phyloP scores from a whole-genome alignment of 2,329 filamentous ascomycete species.

The Podosphaera aphanis region DNA sequence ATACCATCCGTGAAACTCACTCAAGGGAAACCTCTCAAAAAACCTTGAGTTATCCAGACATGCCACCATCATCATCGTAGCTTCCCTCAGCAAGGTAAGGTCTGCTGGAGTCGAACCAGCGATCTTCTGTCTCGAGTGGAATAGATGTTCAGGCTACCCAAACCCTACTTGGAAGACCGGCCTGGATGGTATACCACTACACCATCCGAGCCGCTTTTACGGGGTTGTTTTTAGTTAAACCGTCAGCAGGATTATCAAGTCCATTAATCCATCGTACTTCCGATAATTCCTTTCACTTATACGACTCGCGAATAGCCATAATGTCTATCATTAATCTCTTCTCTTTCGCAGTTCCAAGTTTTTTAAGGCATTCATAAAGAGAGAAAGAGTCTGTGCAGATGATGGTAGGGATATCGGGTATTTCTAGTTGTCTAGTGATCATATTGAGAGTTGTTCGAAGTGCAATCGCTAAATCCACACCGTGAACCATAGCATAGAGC shows the following conservation, averaged over 20 bases:
- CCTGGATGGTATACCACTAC: too few relatives aligned
- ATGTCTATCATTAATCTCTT: background rate
- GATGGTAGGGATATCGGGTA: background rate
- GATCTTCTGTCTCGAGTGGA: too few relatives aligned
- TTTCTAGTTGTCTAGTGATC: background rate
- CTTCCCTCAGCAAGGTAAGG: too few relatives aligned
- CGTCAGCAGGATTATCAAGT: background rate
- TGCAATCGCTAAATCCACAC: background rate
- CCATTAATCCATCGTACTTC: slow-evolving; percentile 1
- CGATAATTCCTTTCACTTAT: background rate
- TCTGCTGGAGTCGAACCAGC: too few relatives aligned
- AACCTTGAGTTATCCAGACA: too few relatives aligned
- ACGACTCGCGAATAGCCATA: background rate
- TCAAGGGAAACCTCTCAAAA: too few relatives aligned
- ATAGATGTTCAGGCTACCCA: too few relatives aligned
- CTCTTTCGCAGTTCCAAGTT: background rate
- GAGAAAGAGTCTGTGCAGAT: background rate
- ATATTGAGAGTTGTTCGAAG: background rate
- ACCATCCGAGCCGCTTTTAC: too few relatives aligned
- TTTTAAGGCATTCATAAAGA: background rate
- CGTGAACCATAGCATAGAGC: background rate
- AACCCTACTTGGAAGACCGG: too few relatives aligned
- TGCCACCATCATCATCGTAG: too few relatives aligned
- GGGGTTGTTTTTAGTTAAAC: background rate
- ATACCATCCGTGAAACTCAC: too few relatives aligned